Evolutionary conservation across 306 rosid genomes (phyloP), one percentile per base, ranked within the genome.

Genomic region (Cucurbita maxima): DNA sequence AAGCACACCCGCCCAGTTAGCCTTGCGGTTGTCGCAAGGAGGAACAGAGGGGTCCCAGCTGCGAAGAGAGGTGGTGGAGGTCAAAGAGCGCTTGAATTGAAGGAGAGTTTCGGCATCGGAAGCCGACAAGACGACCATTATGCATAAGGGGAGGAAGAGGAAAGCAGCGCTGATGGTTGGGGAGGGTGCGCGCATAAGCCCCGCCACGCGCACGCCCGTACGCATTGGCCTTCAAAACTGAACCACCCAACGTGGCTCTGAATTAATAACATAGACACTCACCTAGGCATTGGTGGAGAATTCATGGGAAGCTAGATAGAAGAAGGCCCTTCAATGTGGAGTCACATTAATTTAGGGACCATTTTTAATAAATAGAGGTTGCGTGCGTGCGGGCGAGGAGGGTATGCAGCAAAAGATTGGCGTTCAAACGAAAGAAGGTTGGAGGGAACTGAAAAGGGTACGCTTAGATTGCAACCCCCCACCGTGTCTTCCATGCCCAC

Each of bases 161-260:
- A 73, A 9, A 30, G 22, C 44, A 34, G 50, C n/a, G 67, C 41
- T 41, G 13, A 75, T 78, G 70, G 72, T 50, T 72, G 87, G 96
- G 84, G 90, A 90, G 71, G 87, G 95, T 85, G 90, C 96, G 96
- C 97, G 95, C 95, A 80, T 86, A 78, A 66, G 86, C 83, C 40
- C 75, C 67, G 78, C 76, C 77, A 72, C 78, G 96, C 87, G 95
- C 97, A 89, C 97, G 84, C 95, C 97, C 96, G 83, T 87, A 73
- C 74, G 78, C 88, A 57, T 64, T 44, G 54, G 38, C 54, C 15
- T 16, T 20, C 75, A 38, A 22, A 45, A 25, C 45, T 37, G 10
- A 14, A 13, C 70, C 73, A 77, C 52, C 67, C 68, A 43, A 43
- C 40, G 36, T 16, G 30, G n/a, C 40, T 44, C 38, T n/a, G 37